Base-by-base conservation (phyloP, 257 asterid genomes). In the Eucommia ulmoides region DNA sequence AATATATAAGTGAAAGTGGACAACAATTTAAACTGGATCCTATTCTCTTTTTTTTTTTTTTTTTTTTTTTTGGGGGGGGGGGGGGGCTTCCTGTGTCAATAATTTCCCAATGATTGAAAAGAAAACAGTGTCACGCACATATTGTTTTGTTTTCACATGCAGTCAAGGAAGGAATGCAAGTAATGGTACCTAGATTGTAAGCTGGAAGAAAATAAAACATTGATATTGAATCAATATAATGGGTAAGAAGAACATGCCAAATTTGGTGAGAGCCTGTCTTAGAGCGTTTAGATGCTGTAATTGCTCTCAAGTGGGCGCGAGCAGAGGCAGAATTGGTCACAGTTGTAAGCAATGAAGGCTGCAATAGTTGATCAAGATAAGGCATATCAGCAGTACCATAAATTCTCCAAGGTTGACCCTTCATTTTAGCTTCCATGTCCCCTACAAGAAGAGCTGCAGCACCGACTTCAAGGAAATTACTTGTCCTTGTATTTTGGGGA, bases 371-470 rank as follows among this genome's bases (percentile, higher is more conserved):
- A 83, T 91, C 97, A 29, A 91, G 88, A 74, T 69, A 91, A 64
- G 89, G 89, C 96, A 91, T 83, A 41, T 83, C 92, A 50, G 89
- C 75, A 63, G 83, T 87, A 66, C 99, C 99, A 55, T 77, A 79
- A 44, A 70, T 33, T 58, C 59, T 79, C 97, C 95, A 86, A 44
- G 95, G 77, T 65, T 83, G 82, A 55, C 94, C 99, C 80, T 86
- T 86, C 77, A 81, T 79, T 77, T 79, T 86, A 41, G 95, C 80
- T 63, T 91, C 99, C 95, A 86, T 73, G 68, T 91, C 99, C 58
- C 95, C 97, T 9, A 91, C 84, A 68, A 91, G 93, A 68, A 91
- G 95, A 70, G 97, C 97, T 51, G 99, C 99, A 25, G 99, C 99
- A 54, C 99, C 97, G 49, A 91, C 87, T 81, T 91, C 97, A 49